phyloP scores from a whole-genome alignment of 2,329 filamentous ascomycete genomes.

The Xylariaceae sp. region DNA sequence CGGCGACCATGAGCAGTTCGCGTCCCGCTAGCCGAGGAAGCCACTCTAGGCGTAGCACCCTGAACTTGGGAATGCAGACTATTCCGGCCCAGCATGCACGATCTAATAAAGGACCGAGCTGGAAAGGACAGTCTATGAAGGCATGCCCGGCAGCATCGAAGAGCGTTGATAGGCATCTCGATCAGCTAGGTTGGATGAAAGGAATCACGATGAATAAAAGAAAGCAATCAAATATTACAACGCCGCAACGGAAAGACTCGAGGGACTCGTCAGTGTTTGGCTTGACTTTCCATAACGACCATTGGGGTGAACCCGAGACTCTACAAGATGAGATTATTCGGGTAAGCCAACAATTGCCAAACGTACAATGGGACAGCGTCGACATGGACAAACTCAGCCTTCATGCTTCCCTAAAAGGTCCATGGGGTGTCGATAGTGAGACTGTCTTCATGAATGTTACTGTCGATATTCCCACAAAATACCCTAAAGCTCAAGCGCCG shows the following conservation, averaged over 20 bases:
- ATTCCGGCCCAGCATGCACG: slow-evolving; percentile 39
- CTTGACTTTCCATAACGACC: slow-evolving; percentile 50
- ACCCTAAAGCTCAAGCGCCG: slow-evolving; percentile 57
- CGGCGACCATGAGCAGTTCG: slow-evolving; percentile 61
- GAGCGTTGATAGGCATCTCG: slow-evolving; percentile 46
- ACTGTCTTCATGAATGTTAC: slow-evolving; percentile 62
- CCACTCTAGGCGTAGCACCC: slow-evolving; percentile 42
- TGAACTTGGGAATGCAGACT: slow-evolving; percentile 45
- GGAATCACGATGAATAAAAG: slow-evolving; percentile 63
- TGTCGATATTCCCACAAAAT: slow-evolving; percentile 57
- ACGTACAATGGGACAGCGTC: slow-evolving; percentile 63
- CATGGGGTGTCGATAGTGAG: slow-evolving; percentile 58
- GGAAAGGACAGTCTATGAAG: slow-evolving; percentile 60
- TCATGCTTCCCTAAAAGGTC: slow-evolving; percentile 61
- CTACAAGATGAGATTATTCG: slow-evolving; percentile 65
- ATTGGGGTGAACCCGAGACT: slow-evolving; percentile 61
- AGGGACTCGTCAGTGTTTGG: slow-evolving; percentile 52
- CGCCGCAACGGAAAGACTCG: slow-evolving; percentile 48
- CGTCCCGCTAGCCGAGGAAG: slow-evolving; percentile 45
- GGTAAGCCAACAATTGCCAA: slow-evolving; percentile 59
- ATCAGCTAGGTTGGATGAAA: slow-evolving; percentile 68
- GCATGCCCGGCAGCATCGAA: slow-evolving; percentile 45
- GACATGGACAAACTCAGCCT: slow-evolving; percentile 60
- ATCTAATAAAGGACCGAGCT: slow-evolving; percentile 38
- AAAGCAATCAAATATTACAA: slow-evolving; percentile 42